These are phyloP conservation scores for Trichomonas tenax DNA, from an alignment of 208 protist species.

Conservation along the genomic window DNA sequence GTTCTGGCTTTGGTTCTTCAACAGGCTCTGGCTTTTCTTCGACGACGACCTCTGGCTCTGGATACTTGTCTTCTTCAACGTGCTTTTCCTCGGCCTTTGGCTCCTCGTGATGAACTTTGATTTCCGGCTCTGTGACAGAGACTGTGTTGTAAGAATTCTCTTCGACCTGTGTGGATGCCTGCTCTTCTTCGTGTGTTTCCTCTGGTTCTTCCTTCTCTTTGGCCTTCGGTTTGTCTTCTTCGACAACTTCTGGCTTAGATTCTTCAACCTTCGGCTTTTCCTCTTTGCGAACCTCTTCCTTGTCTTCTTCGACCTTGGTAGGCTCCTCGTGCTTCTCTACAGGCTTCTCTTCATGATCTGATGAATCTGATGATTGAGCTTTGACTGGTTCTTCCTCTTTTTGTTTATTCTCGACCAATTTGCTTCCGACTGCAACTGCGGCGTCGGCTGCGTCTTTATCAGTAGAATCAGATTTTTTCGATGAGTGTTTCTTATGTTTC, in stretches of 20 bases:
- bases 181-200: not conserved
- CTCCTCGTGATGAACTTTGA: not conserved
- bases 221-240: not conserved
- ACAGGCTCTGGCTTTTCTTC: conserved; percentile 20
- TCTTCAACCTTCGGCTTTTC: not conserved
- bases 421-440: not conserved
- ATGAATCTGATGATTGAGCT: not conserved
- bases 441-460: not conserved
- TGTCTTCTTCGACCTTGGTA: not conserved
- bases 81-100: not conserved
- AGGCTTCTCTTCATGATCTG: not conserved
- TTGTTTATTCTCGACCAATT: not conserved
- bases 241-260: not conserved
- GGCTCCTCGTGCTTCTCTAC: not conserved
- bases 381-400: not conserved
- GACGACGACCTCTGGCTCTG: not conserved
- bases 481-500: not conserved
- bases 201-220: not conserved
- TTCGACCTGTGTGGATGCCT: not conserved
- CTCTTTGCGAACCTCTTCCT: not conserved
- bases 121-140: not conserved
- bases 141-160: too few species aligned
- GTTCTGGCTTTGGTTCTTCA: conserved; percentile 8
- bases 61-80: not conserved
- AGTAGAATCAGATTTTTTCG: not conserved